phyloP scores from a whole-genome alignment of 768 basidiomycete genomes.

The Suillus alpinus region DNA sequence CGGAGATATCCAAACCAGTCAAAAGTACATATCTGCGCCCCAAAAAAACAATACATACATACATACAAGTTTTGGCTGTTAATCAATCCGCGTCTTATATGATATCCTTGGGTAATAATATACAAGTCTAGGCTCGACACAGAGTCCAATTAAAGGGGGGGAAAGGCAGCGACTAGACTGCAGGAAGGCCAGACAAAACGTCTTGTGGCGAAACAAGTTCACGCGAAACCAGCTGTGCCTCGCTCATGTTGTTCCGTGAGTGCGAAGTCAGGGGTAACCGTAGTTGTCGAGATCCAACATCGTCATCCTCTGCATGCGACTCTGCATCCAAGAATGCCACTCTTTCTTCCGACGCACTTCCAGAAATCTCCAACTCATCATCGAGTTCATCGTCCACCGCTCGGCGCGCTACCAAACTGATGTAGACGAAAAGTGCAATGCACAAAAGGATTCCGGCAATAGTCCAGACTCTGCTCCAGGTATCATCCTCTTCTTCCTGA shows the following conservation, averaged over 20 bases:
- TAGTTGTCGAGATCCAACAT: slow-evolving; percentile 8
- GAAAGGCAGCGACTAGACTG: slow-evolving; percentile 11
- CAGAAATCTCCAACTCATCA: slow-evolving; percentile 35
- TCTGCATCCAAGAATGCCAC: slow-evolving; percentile 49
- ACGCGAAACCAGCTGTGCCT: slow-evolving; percentile 38
- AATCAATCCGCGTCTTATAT: neutral
- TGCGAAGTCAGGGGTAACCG: slow-evolving; percentile 19
- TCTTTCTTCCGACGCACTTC: slow-evolving; percentile 45
- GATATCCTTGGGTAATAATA: neutral
- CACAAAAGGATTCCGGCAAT: slow-evolving; percentile 68
- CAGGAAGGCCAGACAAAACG: slow-evolving; percentile 1
- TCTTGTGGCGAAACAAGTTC: slow-evolving; percentile 15
- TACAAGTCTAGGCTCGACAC: slow-evolving; percentile 1
- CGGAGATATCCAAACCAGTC: slow-evolving; percentile 3
- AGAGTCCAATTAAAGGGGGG: neutral
- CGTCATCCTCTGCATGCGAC: slow-evolving; percentile 16
- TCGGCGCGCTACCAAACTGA: slow-evolving; percentile 75
- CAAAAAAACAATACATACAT: slow-evolving; percentile 18
- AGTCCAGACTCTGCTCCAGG: slow-evolving; percentile 60
- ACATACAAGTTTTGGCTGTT: slow-evolving; percentile 13
- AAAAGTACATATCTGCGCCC: slow-evolving; percentile 17
- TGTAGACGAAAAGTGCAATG: slow-evolving; percentile 72
- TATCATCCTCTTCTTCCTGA: slow-evolving; percentile 37
- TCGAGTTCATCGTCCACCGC: slow-evolving; percentile 57
- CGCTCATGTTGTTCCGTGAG: slow-evolving; percentile 39